Evolutionary conservation across 768 basidiomycete genomes (phyloP), one percentile per base, ranked within the genome.

Genomic region (Kwoniella bestiolae): DNA sequence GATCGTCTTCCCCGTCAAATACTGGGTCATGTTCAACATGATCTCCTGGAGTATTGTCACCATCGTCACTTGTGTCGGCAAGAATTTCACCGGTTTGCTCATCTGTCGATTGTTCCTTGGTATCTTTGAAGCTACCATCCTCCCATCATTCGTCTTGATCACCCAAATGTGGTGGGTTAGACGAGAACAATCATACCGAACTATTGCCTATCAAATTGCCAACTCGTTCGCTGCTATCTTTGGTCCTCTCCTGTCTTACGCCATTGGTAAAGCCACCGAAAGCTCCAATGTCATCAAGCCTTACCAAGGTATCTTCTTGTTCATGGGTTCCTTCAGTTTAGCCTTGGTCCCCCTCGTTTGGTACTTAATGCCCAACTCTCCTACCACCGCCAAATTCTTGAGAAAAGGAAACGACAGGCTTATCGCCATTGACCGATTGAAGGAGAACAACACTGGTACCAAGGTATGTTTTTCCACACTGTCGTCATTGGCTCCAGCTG

Each of bases 141-240:
- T 84, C 32, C 85, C 84, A 5, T 83, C 82, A 53, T 85, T 85
- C 75, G 84, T 86, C 57, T 53, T 77, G 29, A 73, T 85, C 56
- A 85, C 84, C 25, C 74, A 76, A 57, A 78, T 78, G 77, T 78
- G 77, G 77, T 78, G 72, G 70, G 50, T 59, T 8, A 61, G 77
- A 62, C 64, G 76, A 23, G 72, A 73, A 51, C 72, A 73, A 50
- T 70, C 72, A 11, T 73, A 68, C 56, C 65, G 72, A 41, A 70
- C 66, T 16, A 63, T 65, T 29, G 66, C 66, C 26, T 73, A 65
- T 32, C 71, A 69, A 50, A 68, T 72, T 31, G 71, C 74, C 45
- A 73, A 73, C 68, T 67, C 67, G 14, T 62, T 50, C 34, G 68
- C 75, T 18, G 62, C 57, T 41, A 60, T 68, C 53, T 53, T 77